These are phyloP conservation scores for Gracilariopsis chorda DNA, from an alignment of 23 red algal genomes.

Conservation along the genomic window DNA sequence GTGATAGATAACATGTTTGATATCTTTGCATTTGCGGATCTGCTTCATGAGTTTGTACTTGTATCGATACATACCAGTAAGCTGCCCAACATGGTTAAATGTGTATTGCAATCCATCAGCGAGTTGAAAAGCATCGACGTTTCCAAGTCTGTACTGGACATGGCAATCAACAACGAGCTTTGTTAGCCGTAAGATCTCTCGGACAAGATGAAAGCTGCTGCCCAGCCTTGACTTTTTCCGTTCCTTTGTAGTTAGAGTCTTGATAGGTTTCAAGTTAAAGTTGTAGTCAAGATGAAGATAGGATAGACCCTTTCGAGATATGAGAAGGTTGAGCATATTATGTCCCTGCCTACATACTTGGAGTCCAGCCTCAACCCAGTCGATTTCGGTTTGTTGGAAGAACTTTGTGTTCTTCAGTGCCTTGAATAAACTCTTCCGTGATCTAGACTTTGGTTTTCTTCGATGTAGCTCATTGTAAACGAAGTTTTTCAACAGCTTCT, in stretches of 20 bases:
- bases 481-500: slow-evolving; percentile 88
- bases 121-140: slow-evolving; percentile 93
- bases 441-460: slow-evolving; percentile 58
- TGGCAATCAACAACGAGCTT: slow-evolving; percentile 97
- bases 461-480: slow-evolving; percentile 82
- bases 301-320: slow-evolving; percentile 79
- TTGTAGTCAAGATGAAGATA: slow-evolving; percentile 98
- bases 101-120: slow-evolving; percentile 96
- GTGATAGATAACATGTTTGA: slow-evolving; percentile 97
- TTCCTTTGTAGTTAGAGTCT: slow-evolving; percentile 98
- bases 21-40: slow-evolving; percentile 93
- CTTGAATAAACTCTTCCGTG: slow-evolving; percentile 70
- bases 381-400: slow-evolving; percentile 93
- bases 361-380: slow-evolving; percentile 99
- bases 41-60: slow-evolving; percentile 99
- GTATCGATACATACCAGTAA: slow-evolving; percentile 99
- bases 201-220: slow-evolving; percentile 95
- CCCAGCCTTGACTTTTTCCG: slow-evolving; percentile 94
- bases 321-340: slow-evolving; percentile 95
- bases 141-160: slow-evolving; percentile 89
- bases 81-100: slow-evolving; percentile 92
- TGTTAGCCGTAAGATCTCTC: slow-evolving; percentile 87
- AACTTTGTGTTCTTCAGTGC: slow-evolving; percentile 88
- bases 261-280: slow-evolving; percentile 96
- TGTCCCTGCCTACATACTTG: slow-evolving; percentile 88